Evolutionary conservation across 2,329 filamentous ascomycete genomes (phyloP).

Genomic region (Xylaria sp.): DNA sequence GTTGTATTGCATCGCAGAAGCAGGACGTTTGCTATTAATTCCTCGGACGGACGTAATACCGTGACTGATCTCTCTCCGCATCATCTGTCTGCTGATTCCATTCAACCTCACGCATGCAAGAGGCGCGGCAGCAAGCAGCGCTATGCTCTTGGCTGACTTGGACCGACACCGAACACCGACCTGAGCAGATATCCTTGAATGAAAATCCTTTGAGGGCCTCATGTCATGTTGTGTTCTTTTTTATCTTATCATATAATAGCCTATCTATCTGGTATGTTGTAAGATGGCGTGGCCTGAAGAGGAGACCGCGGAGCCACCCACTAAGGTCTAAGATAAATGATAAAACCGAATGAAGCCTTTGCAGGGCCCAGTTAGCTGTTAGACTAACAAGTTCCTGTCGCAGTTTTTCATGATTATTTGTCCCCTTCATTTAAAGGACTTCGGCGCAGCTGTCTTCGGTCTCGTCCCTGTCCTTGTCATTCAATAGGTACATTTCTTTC

Average conservation of each 20-base stretch:
- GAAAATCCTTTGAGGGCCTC: constrained; percentile 44
- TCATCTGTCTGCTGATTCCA: constrained; percentile 20
- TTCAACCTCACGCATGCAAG: constrained; percentile 10
- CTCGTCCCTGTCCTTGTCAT: neutral
- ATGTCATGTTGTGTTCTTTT: neutral
- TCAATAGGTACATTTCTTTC: neutral
- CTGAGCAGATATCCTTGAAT: neutral
- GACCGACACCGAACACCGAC: constrained; percentile 43
- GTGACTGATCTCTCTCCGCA: neutral
- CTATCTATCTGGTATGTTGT: neutral
- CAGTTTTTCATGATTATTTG: constrained; percentile 38
- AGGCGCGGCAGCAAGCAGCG: constrained; percentile 13
- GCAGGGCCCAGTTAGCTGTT: neutral
- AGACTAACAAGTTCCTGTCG: neutral
- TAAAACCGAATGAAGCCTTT: neutral
- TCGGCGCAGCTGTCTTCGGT: neutral
- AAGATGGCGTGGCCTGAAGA: neutral
- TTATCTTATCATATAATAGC: too few species aligned
- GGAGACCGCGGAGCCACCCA: neutral
- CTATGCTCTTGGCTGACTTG: constrained; percentile 29
- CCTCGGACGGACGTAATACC: neutral
- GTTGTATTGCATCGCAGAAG: neutral
- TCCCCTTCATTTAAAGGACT: neutral
- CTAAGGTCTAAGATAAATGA: neutral
- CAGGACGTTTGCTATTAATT: neutral